A percentile compares a stretch with the other conserved stretches of the same genome.
These are phyloP conservation scores for Ustilago hordei DNA, from an alignment of 1,284 basidiomycete genomes.

Conservation along the genomic window DNA sequence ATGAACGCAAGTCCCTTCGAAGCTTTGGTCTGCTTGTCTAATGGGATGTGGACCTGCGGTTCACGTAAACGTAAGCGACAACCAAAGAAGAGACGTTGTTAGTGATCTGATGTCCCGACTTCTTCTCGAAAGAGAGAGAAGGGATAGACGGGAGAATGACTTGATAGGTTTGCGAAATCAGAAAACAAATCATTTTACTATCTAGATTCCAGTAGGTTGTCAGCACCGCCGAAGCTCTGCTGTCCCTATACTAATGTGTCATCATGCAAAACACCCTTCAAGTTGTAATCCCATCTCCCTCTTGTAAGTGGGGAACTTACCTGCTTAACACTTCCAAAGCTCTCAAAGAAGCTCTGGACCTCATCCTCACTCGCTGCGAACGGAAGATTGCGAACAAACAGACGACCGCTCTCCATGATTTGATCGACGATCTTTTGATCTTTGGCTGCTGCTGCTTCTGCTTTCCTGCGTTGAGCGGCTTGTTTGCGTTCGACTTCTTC, in stretches of 20 bases:
- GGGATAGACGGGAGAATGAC: neutral
- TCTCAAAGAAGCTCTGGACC: slow-evolving; percentile 77
- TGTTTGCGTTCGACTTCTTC: slow-evolving; percentile 34
- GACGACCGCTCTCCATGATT: slow-evolving; percentile 81
- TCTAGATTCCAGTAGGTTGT: slow-evolving; percentile 66
- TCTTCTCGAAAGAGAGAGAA: neutral
- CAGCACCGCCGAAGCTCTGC: slow-evolving; percentile 60
- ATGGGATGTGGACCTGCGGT: slow-evolving; percentile 83
- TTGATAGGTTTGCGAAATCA: slow-evolving; percentile 15
- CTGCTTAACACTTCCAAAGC: slow-evolving; percentile 78
- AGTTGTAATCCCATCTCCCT: neutral
- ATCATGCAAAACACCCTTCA: slow-evolving; percentile 43
- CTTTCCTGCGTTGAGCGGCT: slow-evolving; percentile 38
- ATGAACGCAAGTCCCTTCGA: slow-evolving; percentile 83
- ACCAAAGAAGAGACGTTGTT: slow-evolving; percentile 5
- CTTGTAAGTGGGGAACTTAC: slow-evolving; percentile 55
- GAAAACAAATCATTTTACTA: slow-evolving; percentile 62
- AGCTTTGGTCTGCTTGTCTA: slow-evolving; percentile 77
- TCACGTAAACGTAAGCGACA: neutral
- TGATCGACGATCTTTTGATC: slow-evolving; percentile 71
- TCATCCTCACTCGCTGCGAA: slow-evolving; percentile 85
- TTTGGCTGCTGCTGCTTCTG: slow-evolving; percentile 47
- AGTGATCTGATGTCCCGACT: neutral
- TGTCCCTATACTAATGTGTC: slow-evolving; percentile 68
- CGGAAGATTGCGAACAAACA: slow-evolving; percentile 91